Evolutionary conservation across 345 rosid species (phyloP), one percentile per base, ranked within the genome.

Genomic region (Salix brachista): DNA sequence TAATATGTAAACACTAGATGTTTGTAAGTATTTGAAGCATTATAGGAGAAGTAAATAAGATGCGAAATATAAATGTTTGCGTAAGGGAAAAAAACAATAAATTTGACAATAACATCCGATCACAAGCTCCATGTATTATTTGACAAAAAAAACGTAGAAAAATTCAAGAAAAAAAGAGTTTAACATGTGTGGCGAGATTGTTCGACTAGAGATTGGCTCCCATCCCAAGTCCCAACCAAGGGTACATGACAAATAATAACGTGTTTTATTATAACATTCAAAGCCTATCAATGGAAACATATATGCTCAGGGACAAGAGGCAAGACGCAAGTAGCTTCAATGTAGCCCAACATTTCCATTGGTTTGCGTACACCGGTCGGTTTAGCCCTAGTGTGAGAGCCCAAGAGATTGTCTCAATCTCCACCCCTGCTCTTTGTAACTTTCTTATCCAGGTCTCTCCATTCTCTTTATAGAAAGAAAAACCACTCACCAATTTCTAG

Each of bases 321-420:
- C 65, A 70, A 39, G 60, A 67, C 62, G 54, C 60, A 65, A 79
- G 50, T 36, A 42, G 77, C 74, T 52, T 54, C 36, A 13, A 42
- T 37, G 58, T 48, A 78, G 42, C 25, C 80, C 81, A 81, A 76
- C 86, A 81, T 28, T 74, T 79, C 68, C 50, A 85, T 83, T 32
- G 84, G 75, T 52, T 64, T 74, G 68, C 75, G 84, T 56, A 73
- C 76, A 46, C 16, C 71, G 82, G 84, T 85, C 86, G 83, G 71
- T 72, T 80, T 80, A 9, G 65, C 76, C 72, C 77, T 14, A 25
- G 50, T 48, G 42, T 4, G 26, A 6, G 32, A 56, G 28, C 54
- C 67, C 65, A 56, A 36, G 46, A 73, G 64, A 76, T 72, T 76
- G 80, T 71, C 74, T 70, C 77, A 46, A 76, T 76, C 83, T 74